Percentiles rank a stretch among this genome's conserved stretches.
These are phyloP conservation scores for Senna siamea DNA, from an alignment of 306 rosid species.

Conservation along the genomic window DNA sequence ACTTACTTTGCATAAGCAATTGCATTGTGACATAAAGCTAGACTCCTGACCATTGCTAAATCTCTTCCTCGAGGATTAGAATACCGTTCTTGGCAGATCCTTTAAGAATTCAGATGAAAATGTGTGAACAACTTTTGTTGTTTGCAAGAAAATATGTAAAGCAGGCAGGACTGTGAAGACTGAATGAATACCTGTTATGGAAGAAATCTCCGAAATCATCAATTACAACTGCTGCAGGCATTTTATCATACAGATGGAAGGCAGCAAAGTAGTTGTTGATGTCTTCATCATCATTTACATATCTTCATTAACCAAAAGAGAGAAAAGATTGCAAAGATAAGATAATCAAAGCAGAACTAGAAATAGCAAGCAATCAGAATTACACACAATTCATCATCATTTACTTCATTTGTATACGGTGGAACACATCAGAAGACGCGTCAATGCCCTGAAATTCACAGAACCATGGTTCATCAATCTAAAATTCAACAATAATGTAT, in stretches of 20 bases:
- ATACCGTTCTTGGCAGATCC: constrained; percentile 78
- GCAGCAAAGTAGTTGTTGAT: constrained; percentile 87
- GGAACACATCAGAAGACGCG: constrained; percentile 64
- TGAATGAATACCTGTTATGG: constrained; percentile 55
- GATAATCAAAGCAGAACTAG: neutral
- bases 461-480: too few relatives aligned
- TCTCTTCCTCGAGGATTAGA: constrained; percentile 75
- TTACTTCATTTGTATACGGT: constrained; percentile 81
- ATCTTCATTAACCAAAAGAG: constrained; percentile 46
- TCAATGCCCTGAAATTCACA: constrained; percentile 65
- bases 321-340: neutral
- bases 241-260: constrained; percentile 63
- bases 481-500: too few relatives aligned
- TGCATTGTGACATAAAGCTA: constrained; percentile 86
- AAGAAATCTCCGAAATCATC: constrained; percentile 90
- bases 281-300: constrained; percentile 76
- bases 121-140: neutral
- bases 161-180: too few relatives aligned
- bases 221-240: constrained; percentile 73
- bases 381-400: constrained; percentile 74
- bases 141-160: too few relatives aligned
- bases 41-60: constrained; percentile 82
- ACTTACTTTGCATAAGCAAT: constrained; percentile 74
- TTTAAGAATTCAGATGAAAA: constrained; percentile 30
- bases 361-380: too few relatives aligned